Evolutionary conservation across 2,329 filamentous ascomycete genomes (phyloP).

Genomic region (Pseudocercospora pini-densiflorae): DNA sequence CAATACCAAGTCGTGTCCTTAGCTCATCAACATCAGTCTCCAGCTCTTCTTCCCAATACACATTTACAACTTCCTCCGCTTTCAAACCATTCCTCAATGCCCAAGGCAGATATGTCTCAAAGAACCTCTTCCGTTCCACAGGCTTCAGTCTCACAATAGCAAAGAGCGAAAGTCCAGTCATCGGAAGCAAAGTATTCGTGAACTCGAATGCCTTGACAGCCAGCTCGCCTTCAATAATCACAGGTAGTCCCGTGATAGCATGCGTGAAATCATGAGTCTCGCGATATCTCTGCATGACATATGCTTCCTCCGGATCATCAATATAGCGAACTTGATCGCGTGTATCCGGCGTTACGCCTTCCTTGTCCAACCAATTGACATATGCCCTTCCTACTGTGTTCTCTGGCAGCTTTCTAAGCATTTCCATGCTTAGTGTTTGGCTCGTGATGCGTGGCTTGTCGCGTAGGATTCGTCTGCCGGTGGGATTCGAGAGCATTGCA

Average conservation of each 20-base stretch:
- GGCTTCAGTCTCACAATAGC: conserved; percentile 69
- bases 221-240: conserved; percentile 93
- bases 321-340: conserved; percentile 83
- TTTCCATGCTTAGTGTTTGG: conserved; percentile 66
- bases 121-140: conserved; percentile 69
- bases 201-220: conserved; percentile 99
- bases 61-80: conserved; percentile 83
- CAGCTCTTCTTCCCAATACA: conserved; percentile 97
- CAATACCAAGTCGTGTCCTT: conserved; percentile 76
- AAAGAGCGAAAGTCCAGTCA: conserved; percentile 87
- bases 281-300: conserved; percentile 97
- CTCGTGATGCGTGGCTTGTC: conserved; percentile 89
- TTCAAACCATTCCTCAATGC: conserved; percentile 80
- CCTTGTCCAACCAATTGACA: conserved; percentile 87
- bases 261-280: conserved; percentile 99
- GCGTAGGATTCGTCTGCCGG: conserved; percentile 87
- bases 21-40: conserved; percentile 80
- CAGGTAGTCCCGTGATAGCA: conserved; percentile 85
- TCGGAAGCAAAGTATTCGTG: conserved; percentile 88
- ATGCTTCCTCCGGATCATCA: conserved; percentile 93
- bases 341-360: conserved; percentile 92
- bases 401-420: conserved; percentile 72
- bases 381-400: conserved; percentile 83
- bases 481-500: conserved; percentile 83
- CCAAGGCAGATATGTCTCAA: conserved; percentile 82